Evolutionary conservation across 1,284 basidiomycete species (phyloP).

Genomic region (Agroathelia rolfsii): DNA sequence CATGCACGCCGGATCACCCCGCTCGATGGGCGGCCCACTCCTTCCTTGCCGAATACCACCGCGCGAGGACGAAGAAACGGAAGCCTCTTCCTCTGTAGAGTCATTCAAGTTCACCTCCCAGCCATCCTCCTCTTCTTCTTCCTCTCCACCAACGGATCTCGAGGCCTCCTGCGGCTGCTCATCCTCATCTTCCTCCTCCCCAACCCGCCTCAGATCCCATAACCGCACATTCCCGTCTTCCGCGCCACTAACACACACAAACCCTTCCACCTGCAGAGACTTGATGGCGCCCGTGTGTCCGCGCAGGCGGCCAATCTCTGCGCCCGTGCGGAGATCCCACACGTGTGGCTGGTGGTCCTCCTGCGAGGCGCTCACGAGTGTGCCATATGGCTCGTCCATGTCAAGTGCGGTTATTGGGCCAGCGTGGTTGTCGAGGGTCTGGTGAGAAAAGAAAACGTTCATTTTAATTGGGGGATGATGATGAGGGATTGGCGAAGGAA

Average conservation of each 20-base stretch:
- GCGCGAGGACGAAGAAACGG: too few species aligned
- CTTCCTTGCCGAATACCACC: slow-evolving; percentile 25
- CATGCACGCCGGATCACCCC: slow-evolving; percentile 47
- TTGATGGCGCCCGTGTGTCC: slow-evolving; percentile 80
- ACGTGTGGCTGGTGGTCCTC: slow-evolving; percentile 71
- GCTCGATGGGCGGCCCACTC: slow-evolving; percentile 20
- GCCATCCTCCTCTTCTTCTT: too few species aligned
- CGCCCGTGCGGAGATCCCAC: slow-evolving; percentile 82
- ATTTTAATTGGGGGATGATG: too few species aligned
- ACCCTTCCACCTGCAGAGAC: slow-evolving; percentile 88
- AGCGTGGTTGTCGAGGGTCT: slow-evolving; percentile 78
- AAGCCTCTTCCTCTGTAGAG: slow-evolving; percentile 57
- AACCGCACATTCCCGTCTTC: slow-evolving; percentile 77
- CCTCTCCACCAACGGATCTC: too few species aligned
- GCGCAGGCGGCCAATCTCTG: slow-evolving; percentile 70
- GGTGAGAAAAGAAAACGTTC: slow-evolving; percentile 9
- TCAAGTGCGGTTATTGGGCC: slow-evolving; percentile 85
- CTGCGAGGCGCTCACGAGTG: slow-evolving; percentile 80
- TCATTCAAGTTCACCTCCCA: too few species aligned
- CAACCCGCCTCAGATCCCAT: slow-evolving; percentile 82
- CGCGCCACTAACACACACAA: slow-evolving; percentile 85
- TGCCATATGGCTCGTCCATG: slow-evolving; percentile 95
- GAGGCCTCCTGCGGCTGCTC: too few species aligned
- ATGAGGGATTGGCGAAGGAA: slow-evolving; percentile 5
- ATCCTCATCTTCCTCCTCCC: too few species aligned